These are phyloP conservation scores for Ichthyophthirius multifiliis DNA, from an alignment of 169 alveolate genomes.

Conservation along the genomic window DNA sequence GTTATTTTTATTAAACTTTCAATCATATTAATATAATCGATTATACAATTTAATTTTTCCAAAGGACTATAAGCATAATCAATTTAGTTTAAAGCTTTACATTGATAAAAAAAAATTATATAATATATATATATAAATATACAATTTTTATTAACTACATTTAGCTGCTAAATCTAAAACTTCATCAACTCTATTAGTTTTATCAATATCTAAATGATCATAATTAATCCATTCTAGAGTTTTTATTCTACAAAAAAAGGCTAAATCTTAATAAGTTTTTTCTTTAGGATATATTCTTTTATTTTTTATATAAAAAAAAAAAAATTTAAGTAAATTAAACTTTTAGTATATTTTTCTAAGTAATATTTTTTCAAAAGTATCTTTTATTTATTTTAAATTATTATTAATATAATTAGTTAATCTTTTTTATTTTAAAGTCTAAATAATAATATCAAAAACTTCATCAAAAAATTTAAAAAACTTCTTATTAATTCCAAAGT, in stretches of 20 bases:
- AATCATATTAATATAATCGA: too few relatives aligned
- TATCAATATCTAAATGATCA: conserved; percentile 29
- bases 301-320: background rate
- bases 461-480: conserved; percentile 16
- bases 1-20: too few relatives aligned
- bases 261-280: conserved; percentile 34
- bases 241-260: conserved; percentile 17
- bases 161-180: conserved; percentile 31
- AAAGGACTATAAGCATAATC: conserved; percentile 17
- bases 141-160: background rate
- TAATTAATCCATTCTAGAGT: conserved; percentile 25
- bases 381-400: conserved; percentile 29
- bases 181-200: conserved; percentile 35
- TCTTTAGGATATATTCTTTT: conserved; percentile 24
- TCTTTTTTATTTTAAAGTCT: background rate
- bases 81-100: conserved; percentile 4
- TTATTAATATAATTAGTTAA: conserved; percentile 19
- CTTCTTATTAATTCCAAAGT: background rate
- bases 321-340: background rate
- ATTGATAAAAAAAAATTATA: background rate
- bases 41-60: conserved; percentile 16
- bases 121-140: background rate
- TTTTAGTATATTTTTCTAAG: background rate
- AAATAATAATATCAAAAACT: background rate
- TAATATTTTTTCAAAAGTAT: too few relatives aligned